Percentiles rank a stretch among this genome's conserved stretches.
phyloP scores from a whole-genome alignment of 1,284 basidiomycete genomes.

The Hemileia vastatrix region DNA sequence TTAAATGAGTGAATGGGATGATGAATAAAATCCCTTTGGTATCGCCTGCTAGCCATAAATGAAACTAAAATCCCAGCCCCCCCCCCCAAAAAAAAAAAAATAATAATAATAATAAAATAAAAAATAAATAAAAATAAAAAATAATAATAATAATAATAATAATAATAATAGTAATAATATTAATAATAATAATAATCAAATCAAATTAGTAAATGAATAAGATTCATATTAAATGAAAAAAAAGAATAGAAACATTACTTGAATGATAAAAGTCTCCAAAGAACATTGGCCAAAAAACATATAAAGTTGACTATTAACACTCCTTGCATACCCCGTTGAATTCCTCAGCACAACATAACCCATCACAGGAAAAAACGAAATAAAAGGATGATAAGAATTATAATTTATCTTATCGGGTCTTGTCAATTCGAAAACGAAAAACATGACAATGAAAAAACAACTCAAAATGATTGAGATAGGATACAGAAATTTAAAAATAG shows the following conservation, averaged over 20 bases:
- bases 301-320: conserved; percentile 59
- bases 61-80: conserved; percentile 54
- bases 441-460: conserved; percentile 54
- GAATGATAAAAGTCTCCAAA: conserved; percentile 71
- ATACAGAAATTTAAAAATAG: too few species aligned
- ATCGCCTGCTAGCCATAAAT: conserved; percentile 77
- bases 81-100: not conserved
- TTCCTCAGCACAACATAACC: conserved; percentile 68
- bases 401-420: conserved; percentile 70
- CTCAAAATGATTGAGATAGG: conserved; percentile 49
- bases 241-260: conserved; percentile 3
- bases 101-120: too few species aligned
- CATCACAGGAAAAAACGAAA: conserved; percentile 68
- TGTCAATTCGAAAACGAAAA: conserved; percentile 71
- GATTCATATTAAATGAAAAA: too few species aligned
- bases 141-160: too few species aligned
- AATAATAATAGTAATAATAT: too few species aligned
- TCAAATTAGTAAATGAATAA: too few species aligned
- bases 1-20: conserved; percentile 61
- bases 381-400: conserved; percentile 70
- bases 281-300: conserved; percentile 71
- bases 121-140: too few species aligned
- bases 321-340: conserved; percentile 59
- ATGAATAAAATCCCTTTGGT: conserved; percentile 72
- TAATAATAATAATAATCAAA: too few species aligned